Conservation (phyloP, 2,329 filamentous ascomycete species). For the Ascochyta rabiei region DNA sequence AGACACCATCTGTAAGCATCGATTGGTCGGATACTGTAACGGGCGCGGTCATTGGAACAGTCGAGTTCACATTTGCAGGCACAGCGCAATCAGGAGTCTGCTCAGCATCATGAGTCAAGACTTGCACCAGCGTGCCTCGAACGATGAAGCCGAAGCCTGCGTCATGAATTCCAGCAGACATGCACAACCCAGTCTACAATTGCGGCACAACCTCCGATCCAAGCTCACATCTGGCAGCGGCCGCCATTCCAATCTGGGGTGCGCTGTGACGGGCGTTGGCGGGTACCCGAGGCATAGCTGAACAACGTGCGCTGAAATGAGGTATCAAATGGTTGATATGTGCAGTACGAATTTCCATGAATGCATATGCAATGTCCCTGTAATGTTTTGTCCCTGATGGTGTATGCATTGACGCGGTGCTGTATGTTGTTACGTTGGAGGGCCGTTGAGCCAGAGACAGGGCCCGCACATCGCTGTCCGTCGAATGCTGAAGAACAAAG, state of each 20-base stretch:
- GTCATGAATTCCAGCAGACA: constrained; percentile 10
- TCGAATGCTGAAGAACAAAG: constrained; percentile 10
- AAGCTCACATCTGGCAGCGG: constrained; percentile 30
- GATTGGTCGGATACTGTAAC: not conserved
- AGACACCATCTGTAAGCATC: not conserved
- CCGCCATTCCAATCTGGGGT: constrained; percentile 26
- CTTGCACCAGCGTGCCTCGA: constrained; percentile 4
- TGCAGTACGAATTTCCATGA: constrained; percentile 23
- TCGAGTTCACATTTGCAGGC: constrained; percentile 4
- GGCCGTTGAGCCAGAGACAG: constrained; percentile 18
- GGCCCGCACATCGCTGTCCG: constrained; percentile 7
- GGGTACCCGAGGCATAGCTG: constrained; percentile 28
- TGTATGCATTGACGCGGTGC: constrained; percentile 21
- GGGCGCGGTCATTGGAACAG: not conserved
- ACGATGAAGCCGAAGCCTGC: not conserved
- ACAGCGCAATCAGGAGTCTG: not conserved
- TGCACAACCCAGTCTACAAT: constrained; percentile 23
- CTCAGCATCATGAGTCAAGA: constrained; percentile 1
- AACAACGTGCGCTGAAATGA: constrained; percentile 13
- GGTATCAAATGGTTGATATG: not conserved
- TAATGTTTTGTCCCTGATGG: constrained; percentile 3
- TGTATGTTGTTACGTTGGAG: constrained; percentile 3
- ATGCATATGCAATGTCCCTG: constrained; percentile 14
- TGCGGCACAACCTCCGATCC: constrained; percentile 18
- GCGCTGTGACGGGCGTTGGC: constrained; percentile 26